phyloP scores from a whole-genome alignment of 164 flowering plant genomes.

The Magnolia officinalis region DNA sequence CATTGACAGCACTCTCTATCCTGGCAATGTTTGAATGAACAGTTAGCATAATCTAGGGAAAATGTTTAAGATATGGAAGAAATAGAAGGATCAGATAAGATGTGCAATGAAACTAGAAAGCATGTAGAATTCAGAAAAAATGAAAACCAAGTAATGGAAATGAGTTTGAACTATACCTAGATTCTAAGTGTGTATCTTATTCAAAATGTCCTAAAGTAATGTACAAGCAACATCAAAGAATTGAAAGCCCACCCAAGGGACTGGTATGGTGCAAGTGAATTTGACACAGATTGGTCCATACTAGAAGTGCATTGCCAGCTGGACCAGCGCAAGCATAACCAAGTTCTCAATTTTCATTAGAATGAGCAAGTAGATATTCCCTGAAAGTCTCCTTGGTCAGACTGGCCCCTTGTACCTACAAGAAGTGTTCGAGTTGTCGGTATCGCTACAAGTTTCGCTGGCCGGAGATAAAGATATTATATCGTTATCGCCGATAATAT shows the following conservation, averaged over 20 bases:
- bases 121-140: neutral
- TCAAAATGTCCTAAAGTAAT: neutral
- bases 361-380: neutral
- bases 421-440: no score
- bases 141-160: neutral
- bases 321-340: neutral
- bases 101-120: neutral
- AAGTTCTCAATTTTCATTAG: neutral
- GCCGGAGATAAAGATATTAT: no score
- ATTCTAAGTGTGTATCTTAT: neutral
- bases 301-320: neutral
- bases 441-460: no score
- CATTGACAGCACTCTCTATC: constrained; percentile 64
- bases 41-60: neutral
- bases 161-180: neutral
- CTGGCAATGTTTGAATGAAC: constrained; percentile 21
- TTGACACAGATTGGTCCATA: neutral
- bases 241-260: neutral
- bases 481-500: no score
- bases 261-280: neutral
- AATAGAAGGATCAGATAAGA: neutral
- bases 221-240: neutral
- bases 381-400: neutral
- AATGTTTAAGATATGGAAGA: neutral
- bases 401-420: no score